Evolutionary conservation across 306 rosid species (phyloP), one percentile per base, ranked within the genome.

Genomic region (Prunus padus): DNA sequence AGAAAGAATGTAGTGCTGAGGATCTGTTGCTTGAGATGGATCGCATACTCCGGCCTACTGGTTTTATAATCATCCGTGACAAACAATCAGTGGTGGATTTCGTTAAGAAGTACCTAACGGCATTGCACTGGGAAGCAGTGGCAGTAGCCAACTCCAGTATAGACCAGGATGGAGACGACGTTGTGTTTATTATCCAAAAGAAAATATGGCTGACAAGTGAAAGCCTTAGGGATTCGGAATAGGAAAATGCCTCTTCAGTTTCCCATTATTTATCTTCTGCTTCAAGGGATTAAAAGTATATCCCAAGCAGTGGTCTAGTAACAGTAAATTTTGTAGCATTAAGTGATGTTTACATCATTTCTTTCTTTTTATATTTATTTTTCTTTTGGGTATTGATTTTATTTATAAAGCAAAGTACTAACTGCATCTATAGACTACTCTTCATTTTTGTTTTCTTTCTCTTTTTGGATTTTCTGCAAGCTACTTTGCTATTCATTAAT

Each of bases 51-150:
- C 82, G 97, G 76, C 99, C 98, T 2, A 85, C 92, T 2, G 99
- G 99, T 73, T 96, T 92, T 14, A 26, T 85, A 74, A 92, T 96
- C 69, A 79, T 96, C 83, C 83, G 72, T 0, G 96, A 92, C 78
- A 96, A 92, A 60, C 97, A 80, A 59, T 76, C 90, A 0, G 83
- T 89, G 82, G 79, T 96, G 28, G 93, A 96, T 80, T 83, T 83
- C 19, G 45, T 92, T 45, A 92, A 89, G 85, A 96, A 87, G 77
- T 82, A 92, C 74, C 72, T 87, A 56, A 72, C 88, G 2, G 86
- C 92, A n/a, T 79, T 96, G 88, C 98, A 92, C 85, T 96, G 98
- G 98, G 97, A 96, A 85, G 87, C 75, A 72, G 87, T 95, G 77
- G 90, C 93, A 67, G 77, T 87, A 3, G 76, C 79, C 1, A 86